Conservation (phyloP, 2,329 filamentous ascomycete genomes). For the Claviceps arundinis region DNA sequence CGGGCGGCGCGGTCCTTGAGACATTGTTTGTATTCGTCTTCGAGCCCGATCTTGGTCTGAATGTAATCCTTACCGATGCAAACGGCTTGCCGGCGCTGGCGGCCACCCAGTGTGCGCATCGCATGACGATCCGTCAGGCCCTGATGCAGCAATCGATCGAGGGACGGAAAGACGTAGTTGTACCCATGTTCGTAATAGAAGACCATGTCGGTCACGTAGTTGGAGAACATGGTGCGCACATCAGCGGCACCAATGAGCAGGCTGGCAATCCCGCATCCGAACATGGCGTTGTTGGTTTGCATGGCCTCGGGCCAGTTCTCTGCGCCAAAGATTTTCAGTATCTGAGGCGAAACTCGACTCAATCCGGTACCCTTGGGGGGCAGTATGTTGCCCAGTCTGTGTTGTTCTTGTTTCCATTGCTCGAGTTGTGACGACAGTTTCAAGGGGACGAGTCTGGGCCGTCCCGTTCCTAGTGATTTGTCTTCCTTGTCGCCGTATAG, state of each 20-base stretch:
- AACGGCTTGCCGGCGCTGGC: slow-evolving; percentile 9
- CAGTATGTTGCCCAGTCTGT: slow-evolving; percentile 8
- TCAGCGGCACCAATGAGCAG: slow-evolving; percentile 10
- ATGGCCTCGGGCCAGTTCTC: slow-evolving; percentile 7
- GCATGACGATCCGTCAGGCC: slow-evolving; percentile 9
- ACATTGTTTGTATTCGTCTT: background rate
- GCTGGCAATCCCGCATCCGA: slow-evolving; percentile 10
- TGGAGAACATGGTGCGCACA: slow-evolving; percentile 11
- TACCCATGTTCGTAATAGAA: slow-evolving; percentile 14
- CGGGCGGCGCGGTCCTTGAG: slow-evolving; percentile 1
- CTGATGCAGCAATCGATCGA: slow-evolving; percentile 7
- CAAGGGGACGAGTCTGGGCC: slow-evolving; percentile 7
- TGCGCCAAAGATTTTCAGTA: slow-evolving; percentile 7
- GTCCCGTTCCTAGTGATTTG: background rate
- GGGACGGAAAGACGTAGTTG: slow-evolving; percentile 10
- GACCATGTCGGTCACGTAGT: slow-evolving; percentile 12
- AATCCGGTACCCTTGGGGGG: slow-evolving; percentile 9
- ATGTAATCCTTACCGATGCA: slow-evolving; percentile 9
- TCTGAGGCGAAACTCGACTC: slow-evolving; percentile 4
- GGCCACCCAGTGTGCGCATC: slow-evolving; percentile 7
- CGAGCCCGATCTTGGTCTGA: slow-evolving; percentile 9
- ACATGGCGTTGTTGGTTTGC: slow-evolving; percentile 10
- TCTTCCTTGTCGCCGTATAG: background rate
- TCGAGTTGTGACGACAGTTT: slow-evolving; percentile 9
- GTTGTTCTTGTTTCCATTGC: slow-evolving; percentile 9